These are phyloP conservation scores for Pichia sp. DNA, from an alignment of 1,139 yeast species.

Conservation along the genomic window DNA sequence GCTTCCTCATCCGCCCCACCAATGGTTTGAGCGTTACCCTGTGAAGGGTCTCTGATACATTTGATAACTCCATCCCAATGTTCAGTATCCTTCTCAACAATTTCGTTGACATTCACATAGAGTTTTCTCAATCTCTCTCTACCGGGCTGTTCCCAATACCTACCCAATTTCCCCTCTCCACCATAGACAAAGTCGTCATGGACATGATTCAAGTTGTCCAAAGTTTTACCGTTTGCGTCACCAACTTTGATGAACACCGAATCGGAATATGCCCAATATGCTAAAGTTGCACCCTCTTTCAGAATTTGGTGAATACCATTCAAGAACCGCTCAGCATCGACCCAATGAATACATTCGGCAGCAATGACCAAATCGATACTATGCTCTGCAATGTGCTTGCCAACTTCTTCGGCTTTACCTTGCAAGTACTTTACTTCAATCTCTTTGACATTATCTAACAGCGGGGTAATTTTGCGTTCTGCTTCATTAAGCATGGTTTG, in stretches of 20 bases:
- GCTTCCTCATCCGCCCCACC: slow-evolving; percentile 9
- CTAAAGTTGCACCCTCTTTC: slow-evolving; percentile 54
- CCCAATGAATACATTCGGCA: slow-evolving; percentile 85
- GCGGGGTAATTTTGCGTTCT: background rate
- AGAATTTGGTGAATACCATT: slow-evolving; percentile 42
- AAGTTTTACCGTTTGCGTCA: slow-evolving; percentile 20
- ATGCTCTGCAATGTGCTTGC: slow-evolving; percentile 16
- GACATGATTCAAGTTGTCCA: slow-evolving; percentile 33
- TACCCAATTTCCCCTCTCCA: slow-evolving; percentile 47
- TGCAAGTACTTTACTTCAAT: too few relatives aligned
- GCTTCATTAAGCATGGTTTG: slow-evolving; percentile 46
- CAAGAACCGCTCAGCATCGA: slow-evolving; percentile 49
- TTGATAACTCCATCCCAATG: slow-evolving; percentile 21
- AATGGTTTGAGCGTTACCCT: too few relatives aligned
- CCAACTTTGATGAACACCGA: slow-evolving; percentile 39
- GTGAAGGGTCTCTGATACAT: slow-evolving; percentile 24
- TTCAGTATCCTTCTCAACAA: slow-evolving; percentile 10
- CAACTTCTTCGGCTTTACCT: too few relatives aligned
- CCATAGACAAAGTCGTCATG: slow-evolving; percentile 33
- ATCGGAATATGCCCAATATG: slow-evolving; percentile 77
- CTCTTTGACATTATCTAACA: background rate
- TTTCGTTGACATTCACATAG: slow-evolving; percentile 32
- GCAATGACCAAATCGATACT: slow-evolving; percentile 58
- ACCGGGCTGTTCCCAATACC: slow-evolving; percentile 74
- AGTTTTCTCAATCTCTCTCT: slow-evolving; percentile 42